A percentile compares a stretch with the other conserved stretches of the same genome.
These are phyloP conservation scores for Huntiella decipiens DNA, from an alignment of 2,329 filamentous ascomycete species.

Conservation along the genomic window DNA sequence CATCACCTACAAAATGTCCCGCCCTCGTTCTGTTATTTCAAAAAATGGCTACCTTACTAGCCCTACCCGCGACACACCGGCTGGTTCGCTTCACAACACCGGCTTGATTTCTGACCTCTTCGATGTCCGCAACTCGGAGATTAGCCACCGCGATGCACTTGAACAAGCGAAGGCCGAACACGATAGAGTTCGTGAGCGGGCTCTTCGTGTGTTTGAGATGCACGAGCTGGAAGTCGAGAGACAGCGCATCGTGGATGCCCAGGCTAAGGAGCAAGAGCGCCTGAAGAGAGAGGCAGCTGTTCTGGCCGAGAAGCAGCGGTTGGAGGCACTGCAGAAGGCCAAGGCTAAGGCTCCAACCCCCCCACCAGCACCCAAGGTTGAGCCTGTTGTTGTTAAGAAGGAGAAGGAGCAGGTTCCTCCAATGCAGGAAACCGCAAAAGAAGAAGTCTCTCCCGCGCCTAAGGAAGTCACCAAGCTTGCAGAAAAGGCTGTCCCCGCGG, in stretches of 20 bases:
- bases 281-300: slow-evolving; percentile 26
- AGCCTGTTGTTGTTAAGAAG: slow-evolving; percentile 9
- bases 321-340: slow-evolving; percentile 28
- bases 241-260: slow-evolving; percentile 23
- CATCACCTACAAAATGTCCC: slow-evolving; percentile 4
- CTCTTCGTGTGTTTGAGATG: slow-evolving; percentile 28
- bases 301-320: slow-evolving; percentile 27
- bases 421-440: not conserved
- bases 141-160: slow-evolving; percentile 45
- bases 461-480: slow-evolving; percentile 7
- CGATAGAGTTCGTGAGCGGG: slow-evolving; percentile 38
- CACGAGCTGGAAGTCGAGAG: slow-evolving; percentile 28
- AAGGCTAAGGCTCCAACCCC: slow-evolving; percentile 23
- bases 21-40: slow-evolving; percentile 3
- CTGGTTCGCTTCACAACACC: slow-evolving; percentile 20
- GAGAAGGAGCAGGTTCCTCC: too few species aligned
- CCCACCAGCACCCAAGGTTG: slow-evolving; percentile 20
- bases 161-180: slow-evolving; percentile 47
- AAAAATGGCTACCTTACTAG: slow-evolving; percentile 13
- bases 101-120: slow-evolving; percentile 41
- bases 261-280: slow-evolving; percentile 28
- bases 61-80: slow-evolving; percentile 21
- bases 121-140: slow-evolving; percentile 41
- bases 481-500: not conserved
- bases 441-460: slow-evolving; percentile 11